phyloP scores from a whole-genome alignment of 1,139 yeast species.

The Taphrina populina region DNA sequence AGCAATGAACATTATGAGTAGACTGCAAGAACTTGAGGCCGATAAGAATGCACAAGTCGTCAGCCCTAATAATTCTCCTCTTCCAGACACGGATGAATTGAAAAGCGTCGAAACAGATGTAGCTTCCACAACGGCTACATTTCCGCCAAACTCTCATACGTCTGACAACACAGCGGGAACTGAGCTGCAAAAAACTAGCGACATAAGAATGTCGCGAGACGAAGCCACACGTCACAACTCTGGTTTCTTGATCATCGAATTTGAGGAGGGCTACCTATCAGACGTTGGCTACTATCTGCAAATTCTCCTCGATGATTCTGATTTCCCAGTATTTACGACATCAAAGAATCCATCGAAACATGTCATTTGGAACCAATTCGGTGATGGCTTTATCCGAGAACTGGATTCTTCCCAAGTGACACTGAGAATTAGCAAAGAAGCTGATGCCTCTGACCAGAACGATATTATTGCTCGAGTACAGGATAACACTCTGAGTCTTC shows the following conservation, averaged over 20 bases:
- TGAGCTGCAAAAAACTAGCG: constrained; percentile 44
- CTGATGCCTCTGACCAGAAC: constrained; percentile 52
- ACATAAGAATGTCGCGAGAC: constrained; percentile 60
- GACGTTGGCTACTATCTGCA: constrained; percentile 63
- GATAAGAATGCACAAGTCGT: constrained; percentile 34
- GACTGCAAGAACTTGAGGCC: constrained; percentile 51
- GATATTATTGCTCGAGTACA: constrained; percentile 62
- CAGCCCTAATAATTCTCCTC: neutral
- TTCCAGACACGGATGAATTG: neutral
- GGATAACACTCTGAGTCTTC: constrained; percentile 65
- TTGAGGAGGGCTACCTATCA: constrained; percentile 59
- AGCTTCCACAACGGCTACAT: neutral
- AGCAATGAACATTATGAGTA: constrained; percentile 68
- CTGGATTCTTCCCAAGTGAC: constrained; percentile 68
- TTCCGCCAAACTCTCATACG: neutral
- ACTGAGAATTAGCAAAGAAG: constrained; percentile 59
- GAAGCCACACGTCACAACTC: constrained; percentile 62
- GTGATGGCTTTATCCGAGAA: constrained; percentile 73
- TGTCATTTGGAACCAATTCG: constrained; percentile 57
- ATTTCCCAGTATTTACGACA: constrained; percentile 60
- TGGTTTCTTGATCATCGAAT: constrained; percentile 72
- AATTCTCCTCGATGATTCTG: constrained; percentile 70
- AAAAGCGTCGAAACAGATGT: neutral
- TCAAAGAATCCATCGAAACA: constrained; percentile 51
- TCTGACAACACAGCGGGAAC: neutral